Evolutionary conservation across 2,329 filamentous ascomycete species (phyloP), one percentile per base, ranked within the genome.

Genomic region (Lecanicillium sp.): DNA sequence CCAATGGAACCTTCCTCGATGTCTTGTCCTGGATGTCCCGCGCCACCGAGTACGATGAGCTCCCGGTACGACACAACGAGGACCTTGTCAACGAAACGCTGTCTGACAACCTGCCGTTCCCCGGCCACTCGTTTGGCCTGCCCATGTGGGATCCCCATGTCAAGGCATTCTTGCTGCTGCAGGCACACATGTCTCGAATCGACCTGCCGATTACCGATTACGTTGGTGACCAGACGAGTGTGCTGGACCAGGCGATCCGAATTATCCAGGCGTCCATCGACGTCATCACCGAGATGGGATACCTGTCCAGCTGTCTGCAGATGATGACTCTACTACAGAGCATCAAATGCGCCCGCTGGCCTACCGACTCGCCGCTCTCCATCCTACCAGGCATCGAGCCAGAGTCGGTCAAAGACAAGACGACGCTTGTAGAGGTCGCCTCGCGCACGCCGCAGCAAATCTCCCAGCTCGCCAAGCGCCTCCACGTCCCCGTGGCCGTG

Each of bases 131-230:
- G 4, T 77, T 92, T 37, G 81, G 79, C 9, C 66, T 96, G 29
- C 90, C 90, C 2, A 85, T 98, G 81, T 98, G 92, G 92, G 92
- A 98, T 65, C 92, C 92, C 0, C 92, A 98, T 56, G 87, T 97
- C 55, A 98, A 98, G 61, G 81, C 92, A 0, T 97, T 96, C 66
- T 67, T 98, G 28, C 73, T 98, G 2, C 73, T 98, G 0, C 94
- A 98, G 61, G 88, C 92, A 1, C 88, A 96, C 62, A 94, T 98
- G 77, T 87, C 85, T 15, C 84, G 90, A 41, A 83, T 97, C 49
- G 81, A 90, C 39, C 78, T 98, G 4, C 94, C 94, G 4, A 96
- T 98, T 42, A 83, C 86, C 1, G 92, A 98, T 71, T 98, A 98
- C 56, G 88, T 98, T 3, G 92, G 92, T 51, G 92, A 98, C 60